A percentile compares a stretch with the other conserved stretches of the same genome.
Conservation (phyloP, 2,329 filamentous ascomycete genomes). For the Botrytis aclada region DNA sequence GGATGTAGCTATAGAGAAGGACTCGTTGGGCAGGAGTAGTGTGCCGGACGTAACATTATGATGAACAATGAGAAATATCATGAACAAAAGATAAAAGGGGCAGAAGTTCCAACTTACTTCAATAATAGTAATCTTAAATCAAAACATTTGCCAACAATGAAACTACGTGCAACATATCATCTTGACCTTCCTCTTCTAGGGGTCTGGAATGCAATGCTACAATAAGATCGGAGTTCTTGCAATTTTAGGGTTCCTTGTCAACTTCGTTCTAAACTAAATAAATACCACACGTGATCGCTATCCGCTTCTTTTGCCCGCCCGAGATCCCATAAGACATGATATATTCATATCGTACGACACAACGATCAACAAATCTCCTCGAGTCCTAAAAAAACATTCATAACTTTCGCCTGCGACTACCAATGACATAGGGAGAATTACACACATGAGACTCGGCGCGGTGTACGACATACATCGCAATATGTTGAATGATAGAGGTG, state of each 20-base stretch:
- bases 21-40: slow-evolving; percentile 31
- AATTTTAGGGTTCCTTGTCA: slow-evolving; percentile 14
- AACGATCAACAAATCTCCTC: slow-evolving; percentile 25
- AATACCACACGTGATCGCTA: slow-evolving; percentile 31
- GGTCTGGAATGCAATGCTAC: slow-evolving; percentile 13
- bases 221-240: slow-evolving; percentile 7
- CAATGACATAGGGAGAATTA: slow-evolving; percentile 4
- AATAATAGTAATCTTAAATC: slow-evolving; percentile 19
- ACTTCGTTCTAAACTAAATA: slow-evolving; percentile 20
- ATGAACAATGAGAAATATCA: slow-evolving; percentile 16
- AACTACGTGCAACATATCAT: neutral
- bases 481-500: slow-evolving; percentile 36
- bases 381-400: slow-evolving; percentile 10
- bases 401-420: slow-evolving; percentile 16
- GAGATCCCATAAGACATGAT: slow-evolving; percentile 29
- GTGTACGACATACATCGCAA: slow-evolving; percentile 26
- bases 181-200: neutral
- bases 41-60: slow-evolving; percentile 33
- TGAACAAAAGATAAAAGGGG: slow-evolving; percentile 16
- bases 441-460: slow-evolving; percentile 11
- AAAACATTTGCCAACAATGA: slow-evolving; percentile 10
- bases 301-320: slow-evolving; percentile 23
- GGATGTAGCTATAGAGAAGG: slow-evolving; percentile 74
- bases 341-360: slow-evolving; percentile 33
- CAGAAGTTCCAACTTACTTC: neutral